Percentiles rank a stretch among this genome's conserved stretches.
These are phyloP conservation scores for Alternaria sp. DNA, from an alignment of 2,329 filamentous ascomycete genomes.

Conservation along the genomic window DNA sequence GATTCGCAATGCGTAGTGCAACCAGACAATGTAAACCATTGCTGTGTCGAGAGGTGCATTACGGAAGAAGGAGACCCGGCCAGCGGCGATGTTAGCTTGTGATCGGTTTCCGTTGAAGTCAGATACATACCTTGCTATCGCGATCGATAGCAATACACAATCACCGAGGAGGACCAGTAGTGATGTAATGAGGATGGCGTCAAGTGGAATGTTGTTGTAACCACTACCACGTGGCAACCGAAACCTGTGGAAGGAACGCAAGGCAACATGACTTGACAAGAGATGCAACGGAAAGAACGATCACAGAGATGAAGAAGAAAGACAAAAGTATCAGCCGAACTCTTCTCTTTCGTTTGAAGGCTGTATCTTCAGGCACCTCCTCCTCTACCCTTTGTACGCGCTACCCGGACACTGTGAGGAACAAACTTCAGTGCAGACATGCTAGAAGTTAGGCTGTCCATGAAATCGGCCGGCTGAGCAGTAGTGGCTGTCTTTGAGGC, in stretches of 20 bases:
- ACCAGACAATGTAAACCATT: slow-evolving; percentile 14
- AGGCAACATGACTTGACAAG: background rate
- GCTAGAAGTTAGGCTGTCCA: slow-evolving; percentile 68
- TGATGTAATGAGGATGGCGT: background rate
- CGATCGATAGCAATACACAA: background rate
- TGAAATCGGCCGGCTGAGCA: slow-evolving; percentile 54
- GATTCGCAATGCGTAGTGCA: slow-evolving; percentile 9
- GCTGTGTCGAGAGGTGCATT: slow-evolving; percentile 7
- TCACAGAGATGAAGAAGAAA: background rate
- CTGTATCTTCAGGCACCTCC: slow-evolving; percentile 1
- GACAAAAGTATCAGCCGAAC: background rate
- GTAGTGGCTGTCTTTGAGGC: slow-evolving; percentile 4
- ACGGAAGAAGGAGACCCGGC: background rate
- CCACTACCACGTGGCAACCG: slow-evolving; percentile 1
- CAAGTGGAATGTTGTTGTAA: background rate
- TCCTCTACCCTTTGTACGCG: slow-evolving; percentile 28
- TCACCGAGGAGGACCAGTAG: background rate
- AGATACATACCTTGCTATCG: background rate
- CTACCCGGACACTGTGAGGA: slow-evolving; percentile 53
- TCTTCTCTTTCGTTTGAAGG: background rate
- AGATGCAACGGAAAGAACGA: background rate
- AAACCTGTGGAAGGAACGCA: slow-evolving; percentile 1
- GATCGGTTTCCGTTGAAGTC: background rate
- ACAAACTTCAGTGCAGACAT: slow-evolving; percentile 78
- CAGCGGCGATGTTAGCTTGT: background rate